Conservation (phyloP, 495 filamentous ascomycete genomes). For the Acidiella bohemica region DNA sequence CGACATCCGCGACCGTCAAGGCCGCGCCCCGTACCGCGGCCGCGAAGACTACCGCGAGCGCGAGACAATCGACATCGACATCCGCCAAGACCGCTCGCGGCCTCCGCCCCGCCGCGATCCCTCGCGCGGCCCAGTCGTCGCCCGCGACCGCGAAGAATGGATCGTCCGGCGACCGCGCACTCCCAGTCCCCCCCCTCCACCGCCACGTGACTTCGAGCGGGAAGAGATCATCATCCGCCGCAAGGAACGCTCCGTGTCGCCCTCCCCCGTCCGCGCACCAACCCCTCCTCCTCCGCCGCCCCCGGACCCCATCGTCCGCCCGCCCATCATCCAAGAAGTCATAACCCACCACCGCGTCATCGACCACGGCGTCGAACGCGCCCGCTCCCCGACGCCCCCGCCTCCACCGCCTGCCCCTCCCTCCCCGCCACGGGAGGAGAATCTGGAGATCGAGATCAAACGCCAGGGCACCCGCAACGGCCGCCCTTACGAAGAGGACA, state of each 20-base stretch:
- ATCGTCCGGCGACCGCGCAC: conserved; percentile 22
- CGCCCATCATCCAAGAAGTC: conserved; percentile 61
- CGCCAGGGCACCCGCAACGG: conserved; percentile 25
- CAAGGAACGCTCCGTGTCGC: conserved; percentile 21
- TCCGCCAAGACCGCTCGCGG: conserved; percentile 14
- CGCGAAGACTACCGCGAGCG: conserved; percentile 2
- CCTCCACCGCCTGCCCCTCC: conserved; percentile 31
- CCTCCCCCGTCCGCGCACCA: conserved; percentile 19
- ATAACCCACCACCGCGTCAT: conserved; percentile 78
- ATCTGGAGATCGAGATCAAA: conserved; percentile 39
- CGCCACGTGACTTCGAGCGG: conserved; percentile 18
- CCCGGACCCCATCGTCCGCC: conserved; percentile 45
- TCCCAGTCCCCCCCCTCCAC: conserved; percentile 21
- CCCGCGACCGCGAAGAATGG: conserved; percentile 29
- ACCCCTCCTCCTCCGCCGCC: conserved; percentile 35
- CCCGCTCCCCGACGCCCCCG: conserved; percentile 25
- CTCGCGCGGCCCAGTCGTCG: conserved; percentile 21
- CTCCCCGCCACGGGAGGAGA: conserved; percentile 19
- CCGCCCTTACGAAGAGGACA: conserved; percentile 41
- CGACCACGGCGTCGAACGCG: conserved; percentile 50
- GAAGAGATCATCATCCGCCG: conserved; percentile 33
- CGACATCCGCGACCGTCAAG: no score
- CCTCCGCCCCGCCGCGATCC: conserved; percentile 17
- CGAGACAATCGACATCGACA: conserved; percentile 15
- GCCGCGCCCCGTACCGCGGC: no score